Percentiles rank a stretch among this genome's conserved stretches.
Conservation (phyloP, 805 yeast species). For the Cyberlindnera samutprakarnensis region DNA sequence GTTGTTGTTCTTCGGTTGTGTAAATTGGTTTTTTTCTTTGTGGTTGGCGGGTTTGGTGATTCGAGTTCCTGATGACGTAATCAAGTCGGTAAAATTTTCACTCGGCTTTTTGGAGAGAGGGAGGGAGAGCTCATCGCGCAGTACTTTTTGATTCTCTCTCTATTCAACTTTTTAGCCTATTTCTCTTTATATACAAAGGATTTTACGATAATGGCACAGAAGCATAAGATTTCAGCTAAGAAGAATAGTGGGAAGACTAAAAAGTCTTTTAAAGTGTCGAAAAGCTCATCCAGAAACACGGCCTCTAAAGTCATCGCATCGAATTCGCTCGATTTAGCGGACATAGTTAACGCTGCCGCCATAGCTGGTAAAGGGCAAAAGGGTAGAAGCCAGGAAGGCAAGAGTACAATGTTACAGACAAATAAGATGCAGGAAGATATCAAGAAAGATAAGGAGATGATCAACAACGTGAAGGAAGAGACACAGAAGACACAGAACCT, state of each 20-base stretch:
- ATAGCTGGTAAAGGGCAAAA: constrained; percentile 3
- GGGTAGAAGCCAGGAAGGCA: not conserved
- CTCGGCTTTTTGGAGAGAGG: no score
- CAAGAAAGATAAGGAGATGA: constrained; percentile 6
- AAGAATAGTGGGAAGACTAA: constrained; percentile 1
- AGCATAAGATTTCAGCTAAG: not conserved
- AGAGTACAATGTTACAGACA: not conserved
- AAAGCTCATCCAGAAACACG: constrained; percentile 5
- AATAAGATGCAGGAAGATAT: constrained; percentile 7
- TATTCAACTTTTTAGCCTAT: no score
- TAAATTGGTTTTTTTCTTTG: no score
- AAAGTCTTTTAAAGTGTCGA: constrained; percentile 8
- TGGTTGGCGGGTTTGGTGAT: no score
- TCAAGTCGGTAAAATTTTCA: no score
- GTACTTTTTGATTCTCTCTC: no score
- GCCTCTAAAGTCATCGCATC: constrained; percentile 10
- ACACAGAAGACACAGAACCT: constrained; percentile 7
- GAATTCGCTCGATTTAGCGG: constrained; percentile 7
- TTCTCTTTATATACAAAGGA: no score
- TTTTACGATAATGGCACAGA: constrained; percentile 1
- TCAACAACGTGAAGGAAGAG: constrained; percentile 6
- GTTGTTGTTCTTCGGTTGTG: no score
- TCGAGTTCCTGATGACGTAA: no score
- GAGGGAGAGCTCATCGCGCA: no score
- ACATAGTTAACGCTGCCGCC: constrained; percentile 11